Base-by-base conservation (phyloP, 805 yeast species). In the Candida piceae region DNA sequence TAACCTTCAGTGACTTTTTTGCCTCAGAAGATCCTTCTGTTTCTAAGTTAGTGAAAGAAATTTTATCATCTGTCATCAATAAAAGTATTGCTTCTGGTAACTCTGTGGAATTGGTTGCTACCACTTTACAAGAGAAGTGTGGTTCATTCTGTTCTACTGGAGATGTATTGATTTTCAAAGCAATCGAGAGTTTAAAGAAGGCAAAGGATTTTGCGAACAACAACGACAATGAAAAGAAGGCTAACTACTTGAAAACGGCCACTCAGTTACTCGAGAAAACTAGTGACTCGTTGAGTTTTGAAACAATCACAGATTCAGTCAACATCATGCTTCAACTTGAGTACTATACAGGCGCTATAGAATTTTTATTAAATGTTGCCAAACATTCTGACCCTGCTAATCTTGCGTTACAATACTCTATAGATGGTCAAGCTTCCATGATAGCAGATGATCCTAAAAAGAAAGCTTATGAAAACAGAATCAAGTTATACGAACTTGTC, bases 141-240 rank as follows among this genome's bases (percentile, higher is more conserved):
- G 95, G 95, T 1, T 79, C 95, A 0, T 93, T 88, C 61, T 93
- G 97, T 54, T 86, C 97, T 0, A 78, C 95, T 12, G 86, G 84
- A 47, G 98, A 93, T 60, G 96, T 93, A 19, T 72, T 88, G 41
- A 85, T 93, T 11, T 93, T 89, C 69, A 84, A 90, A 60, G 97
- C 97, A 0, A 79, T 88, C 49, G 98, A 93, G 58, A 88, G 84
- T 57, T 68, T 93, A 50, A 84, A 90, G 39, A 79, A 82, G 50
- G 97, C 97, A 1, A 84, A 81, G 51, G 84, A 78, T 39, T 75
- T 78, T 42, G 86, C 85, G 2, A 60, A 67, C 18, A 74, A 75
- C 45, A 77, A 79, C 49, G 96, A 89, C 54, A 71, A 72, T 29
- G 96, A 89, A 36, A 58, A 72, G 46, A 74, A 81, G 36, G 64